These are phyloP conservation scores for Dactylis glomerata DNA, from an alignment of 176 grass and related monocot genomes.

Conservation along the genomic window DNA sequence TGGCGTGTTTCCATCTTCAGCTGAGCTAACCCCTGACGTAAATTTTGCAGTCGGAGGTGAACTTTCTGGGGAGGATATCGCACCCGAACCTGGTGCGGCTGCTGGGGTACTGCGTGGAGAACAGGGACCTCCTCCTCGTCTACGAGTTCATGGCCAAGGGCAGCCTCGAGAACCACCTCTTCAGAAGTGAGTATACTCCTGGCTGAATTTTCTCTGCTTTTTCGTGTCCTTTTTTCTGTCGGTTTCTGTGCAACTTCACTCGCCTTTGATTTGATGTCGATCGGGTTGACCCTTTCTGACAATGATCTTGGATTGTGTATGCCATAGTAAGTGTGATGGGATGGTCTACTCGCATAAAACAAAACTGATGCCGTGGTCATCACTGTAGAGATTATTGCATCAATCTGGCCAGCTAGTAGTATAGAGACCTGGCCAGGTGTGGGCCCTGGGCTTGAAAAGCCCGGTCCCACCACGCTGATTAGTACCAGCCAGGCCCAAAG, in stretches of 20 bases:
- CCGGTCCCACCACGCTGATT: not conserved
- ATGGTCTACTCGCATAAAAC: constrained; percentile 3
- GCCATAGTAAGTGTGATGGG: not conserved
- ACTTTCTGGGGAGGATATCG: constrained; percentile 72
- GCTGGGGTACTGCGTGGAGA: constrained; percentile 75
- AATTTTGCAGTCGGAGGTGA: constrained; percentile 54
- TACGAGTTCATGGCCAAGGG: constrained; percentile 83
- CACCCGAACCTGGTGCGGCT: constrained; percentile 79
- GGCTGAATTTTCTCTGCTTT: not conserved
- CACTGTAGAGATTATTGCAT: not conserved
- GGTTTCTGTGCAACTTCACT: constrained; percentile 14
- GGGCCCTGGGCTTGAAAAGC: not conserved
- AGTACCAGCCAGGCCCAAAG: not conserved
- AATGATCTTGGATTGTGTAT: not conserved
- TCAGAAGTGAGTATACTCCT: constrained; percentile 58
- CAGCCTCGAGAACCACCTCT: constrained; percentile 77
- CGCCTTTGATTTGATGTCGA: not conserved
- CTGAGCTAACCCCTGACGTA: not conserved
- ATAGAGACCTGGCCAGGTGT: not conserved
- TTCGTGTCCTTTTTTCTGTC: not conserved
- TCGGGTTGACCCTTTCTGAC: not conserved
- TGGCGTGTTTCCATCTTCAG: not conserved
- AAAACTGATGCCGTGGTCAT: not conserved
- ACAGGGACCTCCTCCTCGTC: constrained; percentile 67
- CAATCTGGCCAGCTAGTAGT: not conserved